Evolutionary conservation across 768 basidiomycete species (phyloP), one percentile per base, ranked within the genome.

Genomic region (Hortiboletus campestris): DNA sequence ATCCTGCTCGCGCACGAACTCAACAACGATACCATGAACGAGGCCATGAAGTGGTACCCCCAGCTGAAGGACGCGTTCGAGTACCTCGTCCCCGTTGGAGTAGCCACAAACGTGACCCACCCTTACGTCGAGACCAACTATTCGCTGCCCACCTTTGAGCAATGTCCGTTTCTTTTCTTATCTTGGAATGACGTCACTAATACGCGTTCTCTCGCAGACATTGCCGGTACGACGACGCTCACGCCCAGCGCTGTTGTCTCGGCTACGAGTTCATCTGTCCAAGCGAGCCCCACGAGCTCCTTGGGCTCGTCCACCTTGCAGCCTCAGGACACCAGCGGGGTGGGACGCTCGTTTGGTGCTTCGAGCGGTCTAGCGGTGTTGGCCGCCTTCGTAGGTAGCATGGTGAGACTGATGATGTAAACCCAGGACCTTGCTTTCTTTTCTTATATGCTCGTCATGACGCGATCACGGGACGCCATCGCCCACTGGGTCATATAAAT

Each of bases 1-100:
- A 82, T 84, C 55, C 73, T 84, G 47, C 67, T 85, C 51, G 78
- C 79, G 5, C 84, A 86, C 54, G 84, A 86, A 54, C 62, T 85
- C 55, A 80, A 82, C 63, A 82, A 81, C 57, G 84, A 73, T 56
- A 86, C 84, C 4, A 85, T 86, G 84, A 62, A 66, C n/a, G 75
- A 80, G 60, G 84, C 84, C 2, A 61, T 82, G n/a, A 78, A 81
- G 48, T 80, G 70, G 57, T 80, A 84, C 55, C 62, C 71, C 2
- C 68, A 69, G 52, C 68, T 86, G 25, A 76, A 75, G 55, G 46
- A 67, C 4, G 74, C 74, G 0, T 85, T 86, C 63, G 32, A 67
- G 52, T 44, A 80, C 57, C 63, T 86, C 29, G 80, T 83, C 11
- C 84, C 84, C 17, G 67, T 85, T 40, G 78, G 75, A 12, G 78